Percentiles rank a stretch among this genome's conserved stretches.
These are phyloP conservation scores for Boletus barrowsii DNA, from an alignment of 768 basidiomycete species.

Conservation along the genomic window DNA sequence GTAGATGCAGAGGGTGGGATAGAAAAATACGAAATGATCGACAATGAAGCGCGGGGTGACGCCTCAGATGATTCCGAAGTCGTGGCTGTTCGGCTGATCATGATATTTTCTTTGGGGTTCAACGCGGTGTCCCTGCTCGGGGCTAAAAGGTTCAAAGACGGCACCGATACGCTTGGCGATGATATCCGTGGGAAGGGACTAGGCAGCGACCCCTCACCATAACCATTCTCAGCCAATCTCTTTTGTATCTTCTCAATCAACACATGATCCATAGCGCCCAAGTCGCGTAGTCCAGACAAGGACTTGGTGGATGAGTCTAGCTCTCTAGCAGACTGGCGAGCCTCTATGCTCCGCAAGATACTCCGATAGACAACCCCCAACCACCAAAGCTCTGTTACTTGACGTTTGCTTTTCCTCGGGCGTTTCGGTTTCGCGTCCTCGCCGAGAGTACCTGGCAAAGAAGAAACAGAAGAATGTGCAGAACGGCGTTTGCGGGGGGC, in stretches of 20 bases:
- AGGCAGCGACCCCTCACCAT: conserved; percentile 21
- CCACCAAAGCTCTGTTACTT: conserved; percentile 36
- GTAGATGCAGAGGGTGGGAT: background rate
- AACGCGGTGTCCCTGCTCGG: conserved; percentile 7
- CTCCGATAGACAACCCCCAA: conserved; percentile 37
- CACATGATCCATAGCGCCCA: conserved; percentile 32
- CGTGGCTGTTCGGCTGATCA: background rate
- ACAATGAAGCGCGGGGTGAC: background rate
- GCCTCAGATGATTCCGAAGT: background rate
- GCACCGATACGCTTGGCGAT: conserved; percentile 22
- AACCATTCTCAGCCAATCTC: conserved; percentile 32
- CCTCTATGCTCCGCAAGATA: conserved; percentile 25
- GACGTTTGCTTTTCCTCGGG: conserved; percentile 30
- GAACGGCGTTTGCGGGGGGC: conserved; percentile 33
- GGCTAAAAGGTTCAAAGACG: conserved; percentile 17
- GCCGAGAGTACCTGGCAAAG: conserved; percentile 14
- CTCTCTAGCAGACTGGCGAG: conserved; percentile 4
- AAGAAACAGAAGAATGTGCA: conserved; percentile 30
- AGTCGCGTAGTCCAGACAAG: conserved; percentile 1
- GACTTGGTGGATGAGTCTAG: conserved; percentile 2
- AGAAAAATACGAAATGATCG: conserved; percentile 3
- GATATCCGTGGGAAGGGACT: conserved; percentile 22
- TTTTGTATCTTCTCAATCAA: conserved; percentile 34
- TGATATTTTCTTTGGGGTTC: background rate
- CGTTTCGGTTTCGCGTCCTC: conserved; percentile 29